Percentiles rank a stretch among this genome's conserved stretches.
Conservation (phyloP, 805 yeast species). For the Wickerhamomyces rabaulensis region DNA sequence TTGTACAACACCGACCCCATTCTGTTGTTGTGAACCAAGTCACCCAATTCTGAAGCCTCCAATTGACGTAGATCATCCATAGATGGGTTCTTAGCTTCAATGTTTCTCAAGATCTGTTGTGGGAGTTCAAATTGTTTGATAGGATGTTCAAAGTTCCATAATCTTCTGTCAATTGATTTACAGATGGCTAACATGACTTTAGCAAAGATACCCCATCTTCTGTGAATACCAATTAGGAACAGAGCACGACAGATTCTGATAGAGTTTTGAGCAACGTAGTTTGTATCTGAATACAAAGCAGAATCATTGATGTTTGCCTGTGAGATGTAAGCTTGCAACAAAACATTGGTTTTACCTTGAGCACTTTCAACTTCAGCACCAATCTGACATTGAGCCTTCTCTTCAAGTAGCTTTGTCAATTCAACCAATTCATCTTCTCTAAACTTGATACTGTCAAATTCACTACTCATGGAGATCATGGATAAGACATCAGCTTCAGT, state of each 20-base stretch:
- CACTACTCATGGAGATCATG: constrained; percentile 87
- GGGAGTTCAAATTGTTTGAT: constrained; percentile 82
- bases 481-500: constrained; percentile 90
- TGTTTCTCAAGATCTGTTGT: constrained; percentile 51
- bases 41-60: constrained; percentile 76
- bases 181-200: constrained; percentile 74
- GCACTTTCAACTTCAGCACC: constrained; percentile 72
- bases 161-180: constrained; percentile 74
- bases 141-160: constrained; percentile 93
- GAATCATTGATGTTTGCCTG: constrained; percentile 69
- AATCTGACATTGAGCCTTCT: constrained; percentile 70
- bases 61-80: constrained; percentile 73
- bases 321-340: constrained; percentile 85
- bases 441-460: constrained; percentile 83
- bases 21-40: constrained; percentile 74
- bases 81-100: constrained; percentile 59
- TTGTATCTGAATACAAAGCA: constrained; percentile 78
- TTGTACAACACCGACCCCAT: constrained; percentile 63
- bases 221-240: constrained; percentile 76
- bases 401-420: constrained; percentile 53
- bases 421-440: constrained; percentile 86
- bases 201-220: constrained; percentile 87
- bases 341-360: constrained; percentile 81
- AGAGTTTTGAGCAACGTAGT: constrained; percentile 93
- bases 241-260: constrained; percentile 91